Conservation (phyloP, 139 green algal species). For the Desmodesmus armatus region DNA sequence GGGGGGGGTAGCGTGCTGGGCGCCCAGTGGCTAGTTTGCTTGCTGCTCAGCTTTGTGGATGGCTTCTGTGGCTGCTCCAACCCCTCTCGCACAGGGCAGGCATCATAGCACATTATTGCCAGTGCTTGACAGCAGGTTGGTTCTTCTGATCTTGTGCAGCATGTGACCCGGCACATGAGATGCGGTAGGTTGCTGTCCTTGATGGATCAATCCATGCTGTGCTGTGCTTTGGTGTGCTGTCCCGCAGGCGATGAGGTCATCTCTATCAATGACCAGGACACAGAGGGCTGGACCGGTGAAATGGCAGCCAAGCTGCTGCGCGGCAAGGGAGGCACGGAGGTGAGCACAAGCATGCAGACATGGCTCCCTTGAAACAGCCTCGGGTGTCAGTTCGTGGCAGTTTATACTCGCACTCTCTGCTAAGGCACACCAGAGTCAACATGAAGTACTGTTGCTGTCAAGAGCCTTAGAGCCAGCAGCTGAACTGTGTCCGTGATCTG, state of each 20-base stretch:
- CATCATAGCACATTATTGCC: no score
- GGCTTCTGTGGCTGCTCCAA: no score
- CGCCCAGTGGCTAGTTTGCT: neutral
- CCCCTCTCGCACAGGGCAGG: neutral
- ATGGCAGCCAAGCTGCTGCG: constrained; percentile 81
- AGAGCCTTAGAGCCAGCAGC: no score
- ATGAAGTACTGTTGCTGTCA: no score
- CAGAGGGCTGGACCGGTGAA: constrained; percentile 77
- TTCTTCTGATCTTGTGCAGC: neutral
- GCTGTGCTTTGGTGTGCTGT: neutral
- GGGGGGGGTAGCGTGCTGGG: neutral
- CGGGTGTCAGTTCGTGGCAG: no score
- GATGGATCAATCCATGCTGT: no score
- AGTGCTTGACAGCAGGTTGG: neutral
- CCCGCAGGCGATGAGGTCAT: constrained; percentile 83
- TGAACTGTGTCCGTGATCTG: no score
- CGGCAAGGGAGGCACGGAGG: constrained; percentile 77
- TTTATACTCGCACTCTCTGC: no score
- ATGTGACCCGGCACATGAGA: no score
- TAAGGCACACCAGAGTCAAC: no score
- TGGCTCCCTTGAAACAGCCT: no score
- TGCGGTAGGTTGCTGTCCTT: no score
- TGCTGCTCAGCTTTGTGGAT: neutral
- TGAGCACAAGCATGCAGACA: constrained; percentile 44
- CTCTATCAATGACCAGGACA: constrained; percentile 70